These are phyloP conservation scores for Gastrolobium bilobum DNA, from an alignment of 306 rosid species.

Conservation along the genomic window DNA sequence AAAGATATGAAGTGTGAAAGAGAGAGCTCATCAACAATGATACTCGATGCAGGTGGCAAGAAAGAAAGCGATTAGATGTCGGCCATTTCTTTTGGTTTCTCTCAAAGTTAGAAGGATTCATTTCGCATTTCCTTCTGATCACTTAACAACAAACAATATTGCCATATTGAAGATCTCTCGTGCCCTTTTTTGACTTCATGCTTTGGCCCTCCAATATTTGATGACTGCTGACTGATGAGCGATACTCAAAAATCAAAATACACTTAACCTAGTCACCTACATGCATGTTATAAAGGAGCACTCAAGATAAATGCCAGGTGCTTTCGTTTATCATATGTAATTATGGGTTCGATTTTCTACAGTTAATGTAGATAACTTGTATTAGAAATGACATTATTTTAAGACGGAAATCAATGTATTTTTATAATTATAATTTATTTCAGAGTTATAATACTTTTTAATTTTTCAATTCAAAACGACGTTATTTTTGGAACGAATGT, in stretches of 20 bases:
- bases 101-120: background rate
- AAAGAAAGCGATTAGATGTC: slow-evolving; percentile 52
- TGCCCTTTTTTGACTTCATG: slow-evolving; percentile 16
- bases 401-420: no score
- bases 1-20: background rate
- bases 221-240: background rate
- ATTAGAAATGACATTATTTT: no score
- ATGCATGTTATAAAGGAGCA: background rate
- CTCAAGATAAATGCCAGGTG: background rate
- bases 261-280: slow-evolving; percentile 3
- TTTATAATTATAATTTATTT: no score
- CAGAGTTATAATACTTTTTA: no score
- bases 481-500: no score
- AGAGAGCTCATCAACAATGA: slow-evolving; percentile 47
- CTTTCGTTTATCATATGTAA: background rate
- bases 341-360: no score
- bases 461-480: no score
- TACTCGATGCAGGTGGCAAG: slow-evolving; percentile 11
- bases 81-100: slow-evolving; percentile 51
- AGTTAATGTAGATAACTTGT: no score
- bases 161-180: slow-evolving; percentile 14
- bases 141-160: slow-evolving; percentile 28
- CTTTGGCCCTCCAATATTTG: background rate
- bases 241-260: slow-evolving; percentile 11
- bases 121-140: background rate